Percentiles rank a stretch among this genome's conserved stretches.
These are phyloP conservation scores for Hypholoma sublateritium DNA, from an alignment of 768 basidiomycete species.

Conservation along the genomic window DNA sequence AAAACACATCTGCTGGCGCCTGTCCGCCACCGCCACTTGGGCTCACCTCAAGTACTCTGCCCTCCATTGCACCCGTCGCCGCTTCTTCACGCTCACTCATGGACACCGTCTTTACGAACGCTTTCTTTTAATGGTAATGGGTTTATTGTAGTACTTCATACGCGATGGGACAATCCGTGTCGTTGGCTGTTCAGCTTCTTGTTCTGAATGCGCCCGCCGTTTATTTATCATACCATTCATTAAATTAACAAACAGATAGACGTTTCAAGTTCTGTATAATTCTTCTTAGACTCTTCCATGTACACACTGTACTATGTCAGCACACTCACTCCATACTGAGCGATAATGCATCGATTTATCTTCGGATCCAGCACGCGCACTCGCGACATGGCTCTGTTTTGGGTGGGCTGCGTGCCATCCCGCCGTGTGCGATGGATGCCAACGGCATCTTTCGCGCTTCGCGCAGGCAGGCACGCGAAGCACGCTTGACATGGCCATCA, in stretches of 20 bases:
- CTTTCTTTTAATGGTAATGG: background rate
- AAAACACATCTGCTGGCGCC: background rate
- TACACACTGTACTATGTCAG: background rate
- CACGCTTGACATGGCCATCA: too few relatives aligned
- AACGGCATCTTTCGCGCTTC: too few relatives aligned
- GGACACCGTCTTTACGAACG: slow-evolving; percentile 22
- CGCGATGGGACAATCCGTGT: slow-evolving; percentile 12
- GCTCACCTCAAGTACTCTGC: background rate
- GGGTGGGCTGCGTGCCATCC: background rate
- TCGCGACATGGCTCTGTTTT: too few relatives aligned
- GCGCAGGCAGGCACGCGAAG: too few relatives aligned
- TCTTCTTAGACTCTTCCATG: background rate
- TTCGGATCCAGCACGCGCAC: too few relatives aligned
- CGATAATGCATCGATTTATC: too few relatives aligned
- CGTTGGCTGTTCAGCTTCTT: too few relatives aligned
- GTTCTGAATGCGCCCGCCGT: background rate
- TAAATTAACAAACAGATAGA: background rate
- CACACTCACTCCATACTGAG: background rate
- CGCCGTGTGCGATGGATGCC: background rate
- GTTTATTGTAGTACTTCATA: slow-evolving; percentile 3
- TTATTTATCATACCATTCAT: background rate
- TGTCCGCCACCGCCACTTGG: background rate
- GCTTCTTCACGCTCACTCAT: slow-evolving; percentile 15
- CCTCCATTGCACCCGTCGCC: slow-evolving; percentile 5
- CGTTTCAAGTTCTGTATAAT: slow-evolving; percentile 1